Conservation (phyloP, 768 basidiomycete genomes). For the Suillus spraguei region DNA sequence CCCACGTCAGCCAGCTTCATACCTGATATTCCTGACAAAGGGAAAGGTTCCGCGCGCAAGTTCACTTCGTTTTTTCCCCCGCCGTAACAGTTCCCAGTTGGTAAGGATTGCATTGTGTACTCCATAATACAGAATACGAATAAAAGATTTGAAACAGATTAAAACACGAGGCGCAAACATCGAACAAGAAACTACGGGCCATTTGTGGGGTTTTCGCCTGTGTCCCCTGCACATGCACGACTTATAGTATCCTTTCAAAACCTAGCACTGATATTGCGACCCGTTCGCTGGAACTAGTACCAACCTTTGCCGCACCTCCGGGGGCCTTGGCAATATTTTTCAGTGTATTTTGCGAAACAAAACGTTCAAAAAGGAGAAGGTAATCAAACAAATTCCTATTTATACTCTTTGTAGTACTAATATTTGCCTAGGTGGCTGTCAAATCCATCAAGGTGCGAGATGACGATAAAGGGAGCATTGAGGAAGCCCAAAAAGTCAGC, state of each 20-base stretch:
- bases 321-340: conserved; percentile 5
- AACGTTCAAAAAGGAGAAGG: neutral
- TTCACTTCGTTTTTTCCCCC: neutral
- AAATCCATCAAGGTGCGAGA: conserved; percentile 7
- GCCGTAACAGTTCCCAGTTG: neutral
- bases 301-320: neutral
- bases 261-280: neutral
- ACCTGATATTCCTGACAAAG: neutral
- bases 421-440: neutral
- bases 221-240: neutral
- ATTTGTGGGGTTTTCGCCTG: neutral
- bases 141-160: neutral
- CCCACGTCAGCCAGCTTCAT: neutral
- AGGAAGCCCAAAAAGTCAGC: neutral
- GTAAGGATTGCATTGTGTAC: neutral
- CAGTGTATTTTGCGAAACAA: neutral
- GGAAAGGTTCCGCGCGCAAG: neutral
- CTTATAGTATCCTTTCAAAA: neutral
- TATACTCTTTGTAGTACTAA: neutral
- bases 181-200: neutral
- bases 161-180: neutral
- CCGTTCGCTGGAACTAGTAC: neutral
- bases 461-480: neutral
- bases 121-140: neutral
- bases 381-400: neutral